Percentiles rank a stretch among this genome's conserved stretches.
Conservation (phyloP, 2,329 filamentous ascomycete species). For the Cercospora nicotianae region DNA sequence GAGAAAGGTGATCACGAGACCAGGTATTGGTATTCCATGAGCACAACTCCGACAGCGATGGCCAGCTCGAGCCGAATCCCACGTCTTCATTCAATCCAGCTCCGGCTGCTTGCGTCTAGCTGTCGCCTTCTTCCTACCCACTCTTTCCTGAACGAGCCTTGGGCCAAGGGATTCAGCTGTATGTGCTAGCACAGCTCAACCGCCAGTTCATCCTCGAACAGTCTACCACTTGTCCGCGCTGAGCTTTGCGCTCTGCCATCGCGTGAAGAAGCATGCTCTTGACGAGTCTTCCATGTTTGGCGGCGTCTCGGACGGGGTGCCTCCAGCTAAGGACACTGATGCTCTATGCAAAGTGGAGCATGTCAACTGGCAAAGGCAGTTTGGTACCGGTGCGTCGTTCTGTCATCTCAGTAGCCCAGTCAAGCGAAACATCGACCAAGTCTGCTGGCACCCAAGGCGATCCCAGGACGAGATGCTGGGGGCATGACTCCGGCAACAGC, state of each 20-base stretch:
- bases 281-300: neutral
- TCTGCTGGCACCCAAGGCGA: neutral
- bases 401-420: neutral
- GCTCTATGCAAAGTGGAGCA: neutral
- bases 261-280: neutral
- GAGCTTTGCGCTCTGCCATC: neutral
- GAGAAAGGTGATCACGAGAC: neutral
- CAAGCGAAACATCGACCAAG: neutral
- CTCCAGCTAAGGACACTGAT: no score
- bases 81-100: neutral
- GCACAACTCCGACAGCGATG: neutral
- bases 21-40: neutral
- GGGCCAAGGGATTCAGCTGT: neutral
- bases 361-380: neutral
- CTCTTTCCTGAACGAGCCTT: neutral
- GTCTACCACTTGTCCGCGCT: neutral
- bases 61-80: neutral
- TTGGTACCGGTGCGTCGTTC: neutral
- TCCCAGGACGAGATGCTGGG: neutral
- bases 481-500: neutral
- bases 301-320: neutral
- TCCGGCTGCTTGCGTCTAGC: neutral
- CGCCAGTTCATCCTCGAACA: neutral
- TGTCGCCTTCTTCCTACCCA: neutral
- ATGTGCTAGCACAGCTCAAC: neutral